phyloP scores from a whole-genome alignment of 192 early-diverging fungal species.

The Diversispora eburnea region DNA sequence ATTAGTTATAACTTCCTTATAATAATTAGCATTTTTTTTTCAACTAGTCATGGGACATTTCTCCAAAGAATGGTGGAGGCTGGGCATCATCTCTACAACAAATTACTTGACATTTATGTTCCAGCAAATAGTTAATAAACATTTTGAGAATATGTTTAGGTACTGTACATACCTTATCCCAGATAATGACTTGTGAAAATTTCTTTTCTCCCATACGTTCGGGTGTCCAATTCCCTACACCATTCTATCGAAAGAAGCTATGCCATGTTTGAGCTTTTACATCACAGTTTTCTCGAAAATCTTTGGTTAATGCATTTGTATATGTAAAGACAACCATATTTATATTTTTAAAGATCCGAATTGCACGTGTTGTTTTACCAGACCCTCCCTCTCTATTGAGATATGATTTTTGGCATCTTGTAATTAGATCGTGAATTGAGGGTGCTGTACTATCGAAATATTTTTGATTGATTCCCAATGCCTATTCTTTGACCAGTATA shows the following conservation, averaged over 20 bases:
- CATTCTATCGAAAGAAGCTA: conserved; percentile 16
- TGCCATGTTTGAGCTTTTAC: conserved; percentile 25
- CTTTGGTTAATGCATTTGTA: conserved; percentile 11
- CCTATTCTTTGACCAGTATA: conserved; percentile 5
- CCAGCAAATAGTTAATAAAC: conserved; percentile 24
- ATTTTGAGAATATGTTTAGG: conserved; percentile 16
- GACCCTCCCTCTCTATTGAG: conserved; percentile 14
- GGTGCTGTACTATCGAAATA: conserved; percentile 1
- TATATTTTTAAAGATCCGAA: conserved; percentile 18
- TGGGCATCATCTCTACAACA: conserved; percentile 13
- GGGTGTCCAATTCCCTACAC: conserved; percentile 8
- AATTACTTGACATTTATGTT: conserved; percentile 24
- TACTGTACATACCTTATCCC: conserved; percentile 20
- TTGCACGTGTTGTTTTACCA: conserved; percentile 20
- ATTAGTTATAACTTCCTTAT: conserved; percentile 23
- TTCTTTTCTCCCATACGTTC: conserved; percentile 19
- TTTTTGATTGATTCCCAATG: conserved; percentile 10
- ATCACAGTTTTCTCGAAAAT: not conserved
- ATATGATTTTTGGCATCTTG: conserved; percentile 5
- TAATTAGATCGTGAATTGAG: conserved; percentile 20
- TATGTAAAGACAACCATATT: conserved; percentile 12
- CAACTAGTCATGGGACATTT: conserved; percentile 19
- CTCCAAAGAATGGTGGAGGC: conserved; percentile 22
- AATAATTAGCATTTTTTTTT: conserved; percentile 23
- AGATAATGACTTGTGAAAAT: conserved; percentile 11